phyloP scores from a whole-genome alignment of 352 stramenopile species.

The Pilasporangium apinafurcum region DNA sequence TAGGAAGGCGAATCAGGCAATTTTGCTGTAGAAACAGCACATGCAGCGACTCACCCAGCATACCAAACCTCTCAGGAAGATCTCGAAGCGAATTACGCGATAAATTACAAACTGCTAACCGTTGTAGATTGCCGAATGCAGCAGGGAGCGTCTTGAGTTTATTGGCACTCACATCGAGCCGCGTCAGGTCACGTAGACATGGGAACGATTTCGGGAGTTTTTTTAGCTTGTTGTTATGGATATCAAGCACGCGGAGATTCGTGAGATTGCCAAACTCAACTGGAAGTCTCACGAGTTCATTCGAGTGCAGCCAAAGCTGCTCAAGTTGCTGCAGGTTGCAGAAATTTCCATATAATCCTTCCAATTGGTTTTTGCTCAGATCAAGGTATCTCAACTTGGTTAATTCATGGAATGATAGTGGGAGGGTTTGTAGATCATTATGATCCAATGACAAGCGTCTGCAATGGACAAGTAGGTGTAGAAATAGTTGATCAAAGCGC shows the following conservation, averaged over 20 bases:
- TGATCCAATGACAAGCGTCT: slow-evolving; percentile 41
- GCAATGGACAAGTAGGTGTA: too few relatives aligned
- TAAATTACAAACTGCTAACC: slow-evolving; percentile 32
- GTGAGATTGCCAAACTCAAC: slow-evolving; percentile 24
- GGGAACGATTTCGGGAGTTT: slow-evolving; percentile 45
- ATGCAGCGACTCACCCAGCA: slow-evolving; percentile 11
- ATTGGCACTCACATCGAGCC: slow-evolving; percentile 37
- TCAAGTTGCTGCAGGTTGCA: slow-evolving; percentile 30
- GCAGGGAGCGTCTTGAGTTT: slow-evolving; percentile 28
- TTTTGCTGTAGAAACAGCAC: slow-evolving; percentile 33
- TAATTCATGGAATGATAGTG: slow-evolving; percentile 48
- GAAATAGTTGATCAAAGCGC: background rate
- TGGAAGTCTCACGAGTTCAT: slow-evolving; percentile 4
- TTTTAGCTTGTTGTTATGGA: slow-evolving; percentile 26
- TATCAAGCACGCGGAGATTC: slow-evolving; percentile 27
- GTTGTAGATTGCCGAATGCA: slow-evolving; percentile 38
- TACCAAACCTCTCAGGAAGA: slow-evolving; percentile 33
- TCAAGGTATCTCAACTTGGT: slow-evolving; percentile 23
- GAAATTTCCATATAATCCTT: slow-evolving; percentile 43
- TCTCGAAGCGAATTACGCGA: slow-evolving; percentile 24
- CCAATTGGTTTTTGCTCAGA: slow-evolving; percentile 35
- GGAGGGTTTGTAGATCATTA: slow-evolving; percentile 46
- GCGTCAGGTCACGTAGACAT: slow-evolving; percentile 21
- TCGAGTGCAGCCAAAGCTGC: slow-evolving; percentile 26
- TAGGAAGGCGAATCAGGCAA: slow-evolving; percentile 27